Conservation (phyloP, 2,329 filamentous ascomycete genomes). For the Drechslera avenae region DNA sequence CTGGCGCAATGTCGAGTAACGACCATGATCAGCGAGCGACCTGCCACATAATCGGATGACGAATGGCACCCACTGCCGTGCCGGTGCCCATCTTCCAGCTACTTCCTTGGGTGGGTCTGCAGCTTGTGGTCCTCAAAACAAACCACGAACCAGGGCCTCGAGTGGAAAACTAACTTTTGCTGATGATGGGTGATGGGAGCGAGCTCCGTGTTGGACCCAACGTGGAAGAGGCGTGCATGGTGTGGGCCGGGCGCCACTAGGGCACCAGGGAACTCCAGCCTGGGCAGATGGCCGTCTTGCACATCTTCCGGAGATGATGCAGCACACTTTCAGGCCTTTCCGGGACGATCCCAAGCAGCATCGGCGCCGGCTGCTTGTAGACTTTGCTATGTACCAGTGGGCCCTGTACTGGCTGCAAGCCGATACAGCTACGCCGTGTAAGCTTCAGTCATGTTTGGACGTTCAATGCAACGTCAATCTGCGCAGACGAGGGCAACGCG, state of each 20-base stretch:
- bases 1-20: slow-evolving; percentile 9
- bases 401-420: too few relatives aligned
- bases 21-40: slow-evolving; percentile 7
- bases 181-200: too few relatives aligned
- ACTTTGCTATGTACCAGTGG: not conserved
- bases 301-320: not conserved
- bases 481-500: not conserved
- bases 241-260: slow-evolving; percentile 1
- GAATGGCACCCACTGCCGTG: slow-evolving; percentile 7
- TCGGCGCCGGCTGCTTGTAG: slow-evolving; percentile 7
- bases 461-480: not conserved
- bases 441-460: not conserved
- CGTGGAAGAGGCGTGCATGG: not conserved
- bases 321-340: slow-evolving; percentile 1
- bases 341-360: slow-evolving; percentile 7
- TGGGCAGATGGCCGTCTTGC: slow-evolving; percentile 4
- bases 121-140: slow-evolving; percentile 4
- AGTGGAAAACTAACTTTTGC: not conserved
- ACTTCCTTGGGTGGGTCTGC: slow-evolving; percentile 4
- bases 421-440: too few relatives aligned
- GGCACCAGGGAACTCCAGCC: slow-evolving; percentile 3
- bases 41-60: slow-evolving; percentile 14
- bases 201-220: not conserved
- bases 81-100: slow-evolving; percentile 2
- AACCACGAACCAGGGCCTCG: not conserved